Conservation (phyloP, 306 rosid species). For the Cicer judaicum region DNA sequence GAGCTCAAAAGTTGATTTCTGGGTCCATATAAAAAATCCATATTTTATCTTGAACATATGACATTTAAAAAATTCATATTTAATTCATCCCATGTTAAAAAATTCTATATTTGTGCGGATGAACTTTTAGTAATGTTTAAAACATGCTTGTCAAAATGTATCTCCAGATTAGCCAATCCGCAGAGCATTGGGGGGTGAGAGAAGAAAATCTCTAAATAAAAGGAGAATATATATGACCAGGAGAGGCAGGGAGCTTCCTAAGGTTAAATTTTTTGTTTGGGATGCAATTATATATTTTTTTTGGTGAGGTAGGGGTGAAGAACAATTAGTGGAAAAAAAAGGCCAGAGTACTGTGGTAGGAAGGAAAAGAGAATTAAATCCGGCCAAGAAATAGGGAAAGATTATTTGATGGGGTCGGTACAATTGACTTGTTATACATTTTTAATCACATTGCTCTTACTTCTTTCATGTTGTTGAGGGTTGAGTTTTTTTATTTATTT, state of each 20-base stretch:
- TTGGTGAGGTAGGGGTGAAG: not conserved
- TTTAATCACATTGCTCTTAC: conserved; percentile 15
- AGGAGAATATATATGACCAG: not conserved
- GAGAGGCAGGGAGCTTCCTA: not conserved
- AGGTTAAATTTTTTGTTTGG: not conserved
- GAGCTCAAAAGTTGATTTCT: no score
- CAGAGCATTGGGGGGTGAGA: no score
- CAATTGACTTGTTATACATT: not conserved
- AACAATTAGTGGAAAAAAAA: conserved; percentile 1
- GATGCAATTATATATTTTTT: not conserved
- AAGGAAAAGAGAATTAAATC: conserved; percentile 33
- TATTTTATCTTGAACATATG: no score
- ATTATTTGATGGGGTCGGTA: conserved; percentile 3
- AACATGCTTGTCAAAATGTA: no score
- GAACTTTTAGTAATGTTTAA: no score
- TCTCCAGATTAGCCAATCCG: no score
- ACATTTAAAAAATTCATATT: no score
- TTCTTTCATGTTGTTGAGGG: conserved; percentile 21
- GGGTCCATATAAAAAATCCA: no score
- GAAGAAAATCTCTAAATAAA: no score
- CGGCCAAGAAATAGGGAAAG: conserved; percentile 23
- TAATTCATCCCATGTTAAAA: no score
- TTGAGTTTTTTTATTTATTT: not conserved
- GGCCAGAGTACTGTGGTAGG: conserved; percentile 2
- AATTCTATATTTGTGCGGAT: no score